phyloP scores from a whole-genome alignment of 1,284 basidiomycete genomes.

The Moesziomyces sp. region DNA sequence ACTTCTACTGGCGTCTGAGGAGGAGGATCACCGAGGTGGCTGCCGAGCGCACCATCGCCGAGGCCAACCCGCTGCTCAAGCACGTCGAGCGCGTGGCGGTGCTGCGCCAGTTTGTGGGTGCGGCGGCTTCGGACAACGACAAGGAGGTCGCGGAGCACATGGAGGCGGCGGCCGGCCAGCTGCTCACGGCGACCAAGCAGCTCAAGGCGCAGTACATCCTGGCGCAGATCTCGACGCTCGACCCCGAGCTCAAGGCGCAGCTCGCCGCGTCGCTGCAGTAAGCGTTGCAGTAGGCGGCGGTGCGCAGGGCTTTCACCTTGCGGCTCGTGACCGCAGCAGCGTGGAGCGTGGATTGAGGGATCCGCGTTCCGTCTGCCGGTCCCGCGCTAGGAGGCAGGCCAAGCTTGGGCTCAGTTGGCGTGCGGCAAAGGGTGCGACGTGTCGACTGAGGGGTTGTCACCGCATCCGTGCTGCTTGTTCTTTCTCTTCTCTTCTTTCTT shows the following conservation, averaged over 20 bases:
- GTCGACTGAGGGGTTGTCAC: slow-evolving; percentile 40
- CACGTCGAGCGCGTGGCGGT: slow-evolving; percentile 53
- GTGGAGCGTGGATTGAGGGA: slow-evolving; percentile 33
- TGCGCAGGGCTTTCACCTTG: neutral
- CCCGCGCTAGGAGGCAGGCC: no score
- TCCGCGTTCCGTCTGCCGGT: slow-evolving; percentile 6
- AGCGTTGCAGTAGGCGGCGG: neutral
- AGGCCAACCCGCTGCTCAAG: slow-evolving; percentile 64
- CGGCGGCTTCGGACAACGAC: slow-evolving; percentile 56
- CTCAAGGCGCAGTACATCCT: slow-evolving; percentile 56
- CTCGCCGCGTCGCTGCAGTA: slow-evolving; percentile 43
- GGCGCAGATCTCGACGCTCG: slow-evolving; percentile 60
- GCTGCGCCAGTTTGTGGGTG: slow-evolving; percentile 51
- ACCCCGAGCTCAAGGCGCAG: slow-evolving; percentile 49
- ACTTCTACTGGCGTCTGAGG: slow-evolving; percentile 96
- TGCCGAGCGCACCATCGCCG: slow-evolving; percentile 50
- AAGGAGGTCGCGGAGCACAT: slow-evolving; percentile 57
- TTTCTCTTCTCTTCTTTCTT: slow-evolving; percentile 1
- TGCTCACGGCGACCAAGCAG: slow-evolving; percentile 55
- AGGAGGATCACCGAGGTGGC: slow-evolving; percentile 69
- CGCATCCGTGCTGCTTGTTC: neutral
- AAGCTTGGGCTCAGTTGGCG: no score
- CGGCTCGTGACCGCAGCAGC: neutral
- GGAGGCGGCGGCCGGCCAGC: slow-evolving; percentile 53
- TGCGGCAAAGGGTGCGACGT: neutral